Conservation (phyloP, 2,329 filamentous ascomycete genomes). For the Colletotrichum horii region DNA sequence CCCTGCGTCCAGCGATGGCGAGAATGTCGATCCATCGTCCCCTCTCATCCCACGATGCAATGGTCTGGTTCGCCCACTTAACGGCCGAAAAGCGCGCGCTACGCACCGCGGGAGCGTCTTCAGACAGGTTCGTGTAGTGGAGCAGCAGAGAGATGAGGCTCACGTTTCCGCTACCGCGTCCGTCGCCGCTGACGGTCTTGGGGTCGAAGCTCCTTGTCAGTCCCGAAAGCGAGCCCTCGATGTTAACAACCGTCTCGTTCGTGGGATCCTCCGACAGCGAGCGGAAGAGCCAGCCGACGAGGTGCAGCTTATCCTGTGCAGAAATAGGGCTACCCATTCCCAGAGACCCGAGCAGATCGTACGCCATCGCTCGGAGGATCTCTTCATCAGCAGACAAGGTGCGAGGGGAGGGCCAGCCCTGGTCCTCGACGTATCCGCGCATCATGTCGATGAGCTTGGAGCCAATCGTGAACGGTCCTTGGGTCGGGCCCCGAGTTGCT, state of each 20-base stretch:
- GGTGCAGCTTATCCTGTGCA: conserved; percentile 55
- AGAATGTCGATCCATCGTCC: conserved; percentile 90
- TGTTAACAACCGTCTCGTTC: conserved; percentile 79
- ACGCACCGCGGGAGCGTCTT: conserved; percentile 59
- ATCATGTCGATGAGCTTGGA: conserved; percentile 72
- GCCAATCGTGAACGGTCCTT: conserved; percentile 69
- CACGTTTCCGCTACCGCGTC: neutral
- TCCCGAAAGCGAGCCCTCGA: conserved; percentile 86
- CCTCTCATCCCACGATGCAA: conserved; percentile 78
- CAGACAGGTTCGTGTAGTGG: conserved; percentile 66
- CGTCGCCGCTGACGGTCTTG: conserved; percentile 32
- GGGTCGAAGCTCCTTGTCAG: conserved; percentile 57
- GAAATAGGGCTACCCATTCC: conserved; percentile 68
- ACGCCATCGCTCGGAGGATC: conserved; percentile 75
- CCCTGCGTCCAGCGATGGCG: conserved; percentile 69
- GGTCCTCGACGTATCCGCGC: conserved; percentile 74
- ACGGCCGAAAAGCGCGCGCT: conserved; percentile 83
- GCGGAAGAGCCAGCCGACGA: conserved; percentile 78
- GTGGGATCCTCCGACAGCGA: conserved; percentile 82
- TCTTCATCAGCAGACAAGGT: conserved; percentile 57
- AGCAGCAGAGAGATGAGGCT: conserved; percentile 63
- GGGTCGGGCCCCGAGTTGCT: conserved; percentile 70
- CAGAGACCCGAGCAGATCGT: conserved; percentile 88
- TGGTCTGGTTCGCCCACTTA: conserved; percentile 87
- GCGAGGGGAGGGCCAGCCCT: conserved; percentile 80